phyloP scores from a whole-genome alignment of 495 filamentous ascomycete genomes.

The Aspergillus nidulans region DNA sequence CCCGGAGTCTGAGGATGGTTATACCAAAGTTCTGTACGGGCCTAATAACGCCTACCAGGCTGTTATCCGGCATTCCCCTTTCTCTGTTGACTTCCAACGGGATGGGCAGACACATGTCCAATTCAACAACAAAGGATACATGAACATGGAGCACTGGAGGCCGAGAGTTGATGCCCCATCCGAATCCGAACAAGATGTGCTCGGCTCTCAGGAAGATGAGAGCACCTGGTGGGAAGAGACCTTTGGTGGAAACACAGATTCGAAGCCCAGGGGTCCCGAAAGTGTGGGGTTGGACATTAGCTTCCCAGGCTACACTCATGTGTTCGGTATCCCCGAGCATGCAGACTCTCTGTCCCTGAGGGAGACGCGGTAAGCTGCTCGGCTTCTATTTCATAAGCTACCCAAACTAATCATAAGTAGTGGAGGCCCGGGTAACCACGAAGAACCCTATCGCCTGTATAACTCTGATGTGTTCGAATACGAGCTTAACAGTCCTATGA shows the following conservation, averaged over 20 bases:
- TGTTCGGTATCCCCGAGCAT: constrained; percentile 94
- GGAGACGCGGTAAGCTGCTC: constrained; percentile 61
- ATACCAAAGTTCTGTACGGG: constrained; percentile 77
- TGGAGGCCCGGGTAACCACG: constrained; percentile 78
- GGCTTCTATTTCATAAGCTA: not conserved
- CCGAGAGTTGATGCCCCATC: constrained; percentile 69
- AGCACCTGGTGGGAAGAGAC: constrained; percentile 96
- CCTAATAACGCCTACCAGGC: constrained; percentile 71
- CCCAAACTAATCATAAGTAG: constrained; percentile 28
- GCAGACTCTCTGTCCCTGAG: constrained; percentile 82
- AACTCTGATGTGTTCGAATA: constrained; percentile 98
- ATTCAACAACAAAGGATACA: constrained; percentile 77
- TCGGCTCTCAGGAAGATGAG: constrained; percentile 56
- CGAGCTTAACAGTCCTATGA: constrained; percentile 94
- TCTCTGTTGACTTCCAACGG: constrained; percentile 77
- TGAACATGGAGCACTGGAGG: constrained; percentile 96
- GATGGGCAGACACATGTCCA: constrained; percentile 79
- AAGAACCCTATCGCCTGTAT: constrained; percentile 91
- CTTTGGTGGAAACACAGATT: constrained; percentile 90
- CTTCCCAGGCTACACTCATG: constrained; percentile 86
- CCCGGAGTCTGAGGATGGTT: constrained; percentile 51
- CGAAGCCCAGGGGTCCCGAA: constrained; percentile 86
- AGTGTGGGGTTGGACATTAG: constrained; percentile 85
- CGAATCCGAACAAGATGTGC: constrained; percentile 40
- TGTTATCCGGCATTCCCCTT: constrained; percentile 75